phyloP scores from a whole-genome alignment of 2,329 filamentous ascomycete genomes.

The Domatiomyces catenatus region DNA sequence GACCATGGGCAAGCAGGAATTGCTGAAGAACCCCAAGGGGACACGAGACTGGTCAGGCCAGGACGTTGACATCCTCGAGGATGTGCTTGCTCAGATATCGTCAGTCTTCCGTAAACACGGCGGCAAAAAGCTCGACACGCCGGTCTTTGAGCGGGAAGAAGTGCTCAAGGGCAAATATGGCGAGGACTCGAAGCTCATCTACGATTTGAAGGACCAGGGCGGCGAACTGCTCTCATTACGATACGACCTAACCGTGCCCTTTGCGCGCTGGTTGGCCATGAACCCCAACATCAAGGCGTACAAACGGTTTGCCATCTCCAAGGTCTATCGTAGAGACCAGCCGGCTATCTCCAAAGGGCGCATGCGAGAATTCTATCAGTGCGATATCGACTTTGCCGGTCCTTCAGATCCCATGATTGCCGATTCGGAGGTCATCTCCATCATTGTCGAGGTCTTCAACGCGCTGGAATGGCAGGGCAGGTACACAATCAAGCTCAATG shows the following conservation, averaged over 20 bases:
- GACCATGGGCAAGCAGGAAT: conserved; percentile 8
- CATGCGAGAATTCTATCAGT: conserved; percentile 95
- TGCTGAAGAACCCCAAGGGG: conserved; percentile 76
- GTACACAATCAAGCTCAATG: conserved; percentile 86
- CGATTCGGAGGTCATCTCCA: conserved; percentile 75
- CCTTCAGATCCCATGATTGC: conserved; percentile 68
- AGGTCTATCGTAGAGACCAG: conserved; percentile 72
- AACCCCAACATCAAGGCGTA: conserved; percentile 68
- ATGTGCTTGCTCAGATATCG: conserved; percentile 61
- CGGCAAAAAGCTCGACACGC: conserved; percentile 63
- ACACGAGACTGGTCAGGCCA: conserved; percentile 73
- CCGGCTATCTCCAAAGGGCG: conserved; percentile 79
- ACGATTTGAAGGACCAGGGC: conserved; percentile 75
- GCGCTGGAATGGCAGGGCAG: conserved; percentile 56
- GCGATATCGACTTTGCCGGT: conserved; percentile 90
- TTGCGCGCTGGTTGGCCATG: conserved; percentile 87
- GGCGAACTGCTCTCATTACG: conserved; percentile 70
- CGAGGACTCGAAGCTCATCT: conserved; percentile 84
- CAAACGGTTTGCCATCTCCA: conserved; percentile 90
- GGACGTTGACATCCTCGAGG: conserved; percentile 66
- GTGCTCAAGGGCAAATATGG: conserved; percentile 83
- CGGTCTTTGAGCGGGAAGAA: conserved; percentile 73
- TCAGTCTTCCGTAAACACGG: conserved; percentile 73
- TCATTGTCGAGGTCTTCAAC: conserved; percentile 74
- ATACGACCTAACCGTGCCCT: conserved; percentile 79